Evolutionary conservation across 2,329 filamentous ascomycete species (phyloP).

Genomic region (Ophiocordyceps camponoti-floridani): DNA sequence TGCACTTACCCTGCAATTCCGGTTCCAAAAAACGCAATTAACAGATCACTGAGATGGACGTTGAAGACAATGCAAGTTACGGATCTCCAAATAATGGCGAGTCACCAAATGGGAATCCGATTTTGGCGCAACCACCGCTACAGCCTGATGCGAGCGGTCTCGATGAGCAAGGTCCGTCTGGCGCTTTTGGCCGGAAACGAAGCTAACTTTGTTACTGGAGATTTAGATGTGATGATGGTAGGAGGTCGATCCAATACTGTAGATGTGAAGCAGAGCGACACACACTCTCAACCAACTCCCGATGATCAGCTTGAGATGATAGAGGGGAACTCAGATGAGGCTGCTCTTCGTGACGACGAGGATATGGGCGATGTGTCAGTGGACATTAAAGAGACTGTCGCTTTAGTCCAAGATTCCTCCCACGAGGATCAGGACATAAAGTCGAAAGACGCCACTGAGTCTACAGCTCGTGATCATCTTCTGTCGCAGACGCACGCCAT

Average conservation of each 20-base stretch:
- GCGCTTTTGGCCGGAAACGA: background rate
- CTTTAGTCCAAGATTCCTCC: slow-evolving; percentile 25
- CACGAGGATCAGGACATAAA: slow-evolving; percentile 39
- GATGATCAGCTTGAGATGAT: slow-evolving; percentile 56
- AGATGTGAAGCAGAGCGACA: slow-evolving; percentile 41
- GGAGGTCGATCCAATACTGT: slow-evolving; percentile 26
- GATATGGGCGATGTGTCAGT: slow-evolving; percentile 57
- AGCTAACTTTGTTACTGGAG: background rate
- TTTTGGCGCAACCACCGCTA: slow-evolving; percentile 35
- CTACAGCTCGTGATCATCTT: slow-evolving; percentile 77
- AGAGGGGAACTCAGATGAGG: slow-evolving; percentile 36
- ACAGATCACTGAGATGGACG: slow-evolving; percentile 12
- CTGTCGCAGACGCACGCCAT: slow-evolving; percentile 90
- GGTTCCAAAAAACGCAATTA: background rate
- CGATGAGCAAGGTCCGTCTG: slow-evolving; percentile 26
- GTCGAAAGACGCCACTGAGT: slow-evolving; percentile 67
- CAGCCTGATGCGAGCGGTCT: slow-evolving; percentile 22
- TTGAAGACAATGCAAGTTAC: slow-evolving; percentile 42
- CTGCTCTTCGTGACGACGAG: slow-evolving; percentile 50
- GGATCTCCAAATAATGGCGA: slow-evolving; percentile 38
- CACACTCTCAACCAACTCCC: slow-evolving; percentile 36
- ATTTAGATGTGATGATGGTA: slow-evolving; percentile 42
- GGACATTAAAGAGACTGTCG: slow-evolving; percentile 29
- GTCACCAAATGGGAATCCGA: slow-evolving; percentile 37
- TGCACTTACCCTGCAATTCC: too few relatives aligned